Percentiles rank a stretch among this genome's conserved stretches.
Conservation (phyloP, 2,329 filamentous ascomycete genomes). For the Penicillium occitanis region DNA sequence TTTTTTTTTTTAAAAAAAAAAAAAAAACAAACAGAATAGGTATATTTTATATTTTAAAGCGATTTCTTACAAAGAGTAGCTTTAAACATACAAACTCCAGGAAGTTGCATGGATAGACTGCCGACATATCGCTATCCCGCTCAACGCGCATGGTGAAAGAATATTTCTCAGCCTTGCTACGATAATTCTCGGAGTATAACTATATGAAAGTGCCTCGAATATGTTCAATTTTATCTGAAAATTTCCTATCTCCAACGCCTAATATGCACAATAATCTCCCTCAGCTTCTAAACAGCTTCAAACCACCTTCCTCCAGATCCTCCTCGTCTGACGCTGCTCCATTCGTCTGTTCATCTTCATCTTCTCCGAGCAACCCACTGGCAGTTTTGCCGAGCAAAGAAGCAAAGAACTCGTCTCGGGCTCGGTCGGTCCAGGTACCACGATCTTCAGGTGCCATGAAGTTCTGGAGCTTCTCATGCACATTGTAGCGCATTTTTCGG, state of each 20-base stretch:
- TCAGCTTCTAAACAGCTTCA: slow-evolving; percentile 35
- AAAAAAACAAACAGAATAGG: too few species aligned
- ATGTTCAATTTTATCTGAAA: neutral
- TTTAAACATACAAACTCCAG: neutral
- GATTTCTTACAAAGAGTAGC: neutral
- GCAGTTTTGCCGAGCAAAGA: slow-evolving; percentile 66
- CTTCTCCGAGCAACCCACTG: slow-evolving; percentile 64
- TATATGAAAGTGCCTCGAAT: neutral
- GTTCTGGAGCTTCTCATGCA: slow-evolving; percentile 96
- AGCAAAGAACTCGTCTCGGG: slow-evolving; percentile 74
- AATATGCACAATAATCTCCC: neutral
- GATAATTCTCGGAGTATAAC: neutral
- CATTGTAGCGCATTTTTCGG: slow-evolving; percentile 87
- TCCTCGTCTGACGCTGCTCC: slow-evolving; percentile 34
- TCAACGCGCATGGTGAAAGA: neutral
- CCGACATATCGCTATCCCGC: neutral
- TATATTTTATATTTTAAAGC: too few species aligned
- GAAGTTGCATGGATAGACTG: neutral
- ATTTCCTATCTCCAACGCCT: neutral
- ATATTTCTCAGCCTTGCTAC: neutral
- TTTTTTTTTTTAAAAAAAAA: too few species aligned
- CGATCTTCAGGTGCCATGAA: slow-evolving; percentile 94
- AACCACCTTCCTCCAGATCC: slow-evolving; percentile 32
- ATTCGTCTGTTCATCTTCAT: slow-evolving; percentile 48
- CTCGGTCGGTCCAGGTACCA: slow-evolving; percentile 73